phyloP scores from a whole-genome alignment of 345 rosid genomes.

The Populus simonii region DNA sequence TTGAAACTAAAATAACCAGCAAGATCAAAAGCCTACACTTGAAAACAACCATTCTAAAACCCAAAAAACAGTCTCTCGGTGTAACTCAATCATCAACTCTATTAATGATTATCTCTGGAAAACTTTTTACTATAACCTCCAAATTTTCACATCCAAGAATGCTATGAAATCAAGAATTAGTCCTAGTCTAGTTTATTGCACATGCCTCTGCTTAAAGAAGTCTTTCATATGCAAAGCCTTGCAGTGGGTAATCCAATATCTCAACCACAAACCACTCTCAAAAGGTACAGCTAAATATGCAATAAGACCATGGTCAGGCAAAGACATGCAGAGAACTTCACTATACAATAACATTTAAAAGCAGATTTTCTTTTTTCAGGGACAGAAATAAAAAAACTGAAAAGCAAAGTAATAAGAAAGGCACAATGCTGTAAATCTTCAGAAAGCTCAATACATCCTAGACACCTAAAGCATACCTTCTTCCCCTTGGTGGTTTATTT shows the following conservation, averaged over 20 bases:
- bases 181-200: background rate
- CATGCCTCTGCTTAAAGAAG: background rate
- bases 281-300: background rate
- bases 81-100: background rate
- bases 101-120: background rate
- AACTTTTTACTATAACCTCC: background rate
- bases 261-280: background rate
- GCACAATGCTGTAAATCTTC: conserved; percentile 4
- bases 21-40: background rate
- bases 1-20: background rate
- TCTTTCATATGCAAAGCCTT: conserved; percentile 2
- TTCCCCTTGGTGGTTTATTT: conserved; percentile 93
- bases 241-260: background rate
- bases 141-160: background rate
- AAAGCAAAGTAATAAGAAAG: background rate
- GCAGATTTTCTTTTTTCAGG: no score
- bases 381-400: background rate
- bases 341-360: background rate
- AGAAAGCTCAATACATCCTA: background rate
- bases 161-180: background rate
- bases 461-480: conserved; percentile 52
- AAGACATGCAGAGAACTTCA: background rate
- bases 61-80: background rate
- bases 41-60: background rate
- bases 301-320: background rate